Base-by-base conservation (phyloP, 345 rosid genomes). In the Barbarea vulgaris region DNA sequence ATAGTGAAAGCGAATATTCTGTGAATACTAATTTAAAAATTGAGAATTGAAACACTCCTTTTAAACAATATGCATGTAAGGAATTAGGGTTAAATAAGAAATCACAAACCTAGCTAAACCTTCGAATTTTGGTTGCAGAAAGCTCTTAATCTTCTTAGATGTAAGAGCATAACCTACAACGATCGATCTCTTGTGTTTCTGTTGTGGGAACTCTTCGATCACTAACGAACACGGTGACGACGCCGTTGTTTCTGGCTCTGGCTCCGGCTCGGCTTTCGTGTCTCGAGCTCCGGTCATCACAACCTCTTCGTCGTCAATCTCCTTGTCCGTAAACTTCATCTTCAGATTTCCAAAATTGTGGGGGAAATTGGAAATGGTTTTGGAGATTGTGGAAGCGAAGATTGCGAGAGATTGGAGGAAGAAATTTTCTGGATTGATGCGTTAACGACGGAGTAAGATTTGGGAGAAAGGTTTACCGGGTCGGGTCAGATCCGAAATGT, bases 31-130 rank as follows among this genome's bases (percentile, higher is more conserved):
- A 59, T 59, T 59, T 33, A 10, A 59, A 28, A 34, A 28, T 55
- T 55, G 61, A 28, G 19, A 54, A 58, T 17, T 9, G 36, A 58
- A 58, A 17, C 63, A 58, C 36, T 13, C 22, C 44, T 39, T 39
- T 4, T 9, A 34, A 34, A 34, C 39, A 9, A 53, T 27, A 56
- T 56, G 62, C 62, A 30, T 56, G 62, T n/a, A 30, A 2, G 19
- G 18, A 59, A 3, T 19, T 59, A 59, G 64, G 64, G 11, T 34
- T 58, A 36, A 21, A 58, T 18, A 9, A 58, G n/a, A 58, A 58
- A 58, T 58, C 46, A 54, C 59, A 59, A 59, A 59, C 64, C 64
- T 59, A 59, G 64, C 64, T 59, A 59, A 59, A 36, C 46, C 64
- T 59, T 59, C 47, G 28, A 59, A 17, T 36, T 59, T 59, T 19